Conservation (phyloP, 2,329 filamentous ascomycete species). For the Scortechinia acanthostroma region DNA sequence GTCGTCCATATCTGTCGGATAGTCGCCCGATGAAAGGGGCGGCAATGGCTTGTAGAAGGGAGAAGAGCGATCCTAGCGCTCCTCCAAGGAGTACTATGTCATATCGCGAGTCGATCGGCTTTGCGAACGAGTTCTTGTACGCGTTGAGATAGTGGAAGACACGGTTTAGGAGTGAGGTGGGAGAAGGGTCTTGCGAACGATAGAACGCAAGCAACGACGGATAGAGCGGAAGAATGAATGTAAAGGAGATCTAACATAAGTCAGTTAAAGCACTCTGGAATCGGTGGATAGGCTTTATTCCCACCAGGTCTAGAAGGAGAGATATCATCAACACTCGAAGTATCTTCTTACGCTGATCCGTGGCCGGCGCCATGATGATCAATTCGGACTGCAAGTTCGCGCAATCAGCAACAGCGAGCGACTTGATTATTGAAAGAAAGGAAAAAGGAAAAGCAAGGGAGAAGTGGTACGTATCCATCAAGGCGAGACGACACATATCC, state of each 20-base stretch:
- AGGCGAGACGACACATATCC: too few relatives aligned
- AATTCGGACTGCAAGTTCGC: not conserved
- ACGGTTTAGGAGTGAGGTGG: slow-evolving; percentile 39
- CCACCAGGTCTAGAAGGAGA: slow-evolving; percentile 55
- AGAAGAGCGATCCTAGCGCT: slow-evolving; percentile 63
- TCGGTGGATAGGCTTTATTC: slow-evolving; percentile 9
- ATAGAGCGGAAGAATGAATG: slow-evolving; percentile 65
- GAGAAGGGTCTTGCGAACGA: slow-evolving; percentile 25
- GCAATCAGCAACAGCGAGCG: too few relatives aligned
- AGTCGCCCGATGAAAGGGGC: slow-evolving; percentile 58
- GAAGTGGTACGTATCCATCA: too few relatives aligned
- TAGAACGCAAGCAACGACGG: slow-evolving; percentile 65
- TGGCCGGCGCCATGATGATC: not conserved
- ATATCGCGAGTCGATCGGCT: slow-evolving; percentile 62
- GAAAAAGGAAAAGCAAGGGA: too few relatives aligned
- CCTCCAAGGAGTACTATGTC: slow-evolving; percentile 67
- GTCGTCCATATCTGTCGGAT: slow-evolving; percentile 50
- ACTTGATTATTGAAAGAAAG: too few relatives aligned
- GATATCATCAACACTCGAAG: slow-evolving; percentile 58
- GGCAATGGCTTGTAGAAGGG: slow-evolving; percentile 58
- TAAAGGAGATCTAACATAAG: slow-evolving; percentile 60
- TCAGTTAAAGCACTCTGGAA: too few relatives aligned
- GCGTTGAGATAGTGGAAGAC: slow-evolving; percentile 57
- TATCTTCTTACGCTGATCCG: slow-evolving; percentile 40
- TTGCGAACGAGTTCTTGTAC: slow-evolving; percentile 62